phyloP scores from a whole-genome alignment of 2,329 filamentous ascomycete genomes.

The Epichloe glyceriae region DNA sequence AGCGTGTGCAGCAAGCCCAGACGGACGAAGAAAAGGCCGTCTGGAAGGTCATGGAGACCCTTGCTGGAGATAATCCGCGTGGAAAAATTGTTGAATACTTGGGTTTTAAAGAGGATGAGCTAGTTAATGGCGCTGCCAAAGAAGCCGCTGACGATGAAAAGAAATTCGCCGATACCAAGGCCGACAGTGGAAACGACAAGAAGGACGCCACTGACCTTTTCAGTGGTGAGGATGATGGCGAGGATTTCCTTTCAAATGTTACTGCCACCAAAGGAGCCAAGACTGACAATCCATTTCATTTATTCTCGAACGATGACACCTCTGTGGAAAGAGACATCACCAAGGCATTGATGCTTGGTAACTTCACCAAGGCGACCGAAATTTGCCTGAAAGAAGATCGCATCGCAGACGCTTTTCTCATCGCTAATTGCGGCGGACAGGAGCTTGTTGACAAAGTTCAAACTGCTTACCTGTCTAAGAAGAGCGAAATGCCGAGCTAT shows the following conservation, averaged over 20 bases:
- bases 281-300: slow-evolving; percentile 86
- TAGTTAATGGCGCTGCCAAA: slow-evolving; percentile 34
- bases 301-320: slow-evolving; percentile 75
- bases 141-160: slow-evolving; percentile 13
- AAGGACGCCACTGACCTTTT: slow-evolving; percentile 70
- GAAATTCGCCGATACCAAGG: slow-evolving; percentile 17
- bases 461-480: slow-evolving; percentile 74
- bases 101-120: slow-evolving; percentile 60
- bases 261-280: slow-evolving; percentile 82
- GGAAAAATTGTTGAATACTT: slow-evolving; percentile 79
- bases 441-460: slow-evolving; percentile 91
- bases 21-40: slow-evolving; percentile 90
- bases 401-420: slow-evolving; percentile 93
- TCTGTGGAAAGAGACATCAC: slow-evolving; percentile 79
- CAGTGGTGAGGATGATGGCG: slow-evolving; percentile 48
- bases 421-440: slow-evolving; percentile 91
- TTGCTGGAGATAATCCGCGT: slow-evolving; percentile 75
- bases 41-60: slow-evolving; percentile 85
- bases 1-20: slow-evolving; percentile 60
- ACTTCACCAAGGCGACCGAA: slow-evolving; percentile 82
- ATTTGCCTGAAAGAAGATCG: slow-evolving; percentile 80
- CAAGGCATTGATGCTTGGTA: slow-evolving; percentile 72
- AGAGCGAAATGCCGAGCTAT: slow-evolving; percentile 77
- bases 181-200: slow-evolving; percentile 29
- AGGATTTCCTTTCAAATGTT: slow-evolving; percentile 77